Percentiles rank a stretch among this genome's conserved stretches.
phyloP scores from a whole-genome alignment of 2,329 filamentous ascomycete genomes.

The Ascomycota sp. region DNA sequence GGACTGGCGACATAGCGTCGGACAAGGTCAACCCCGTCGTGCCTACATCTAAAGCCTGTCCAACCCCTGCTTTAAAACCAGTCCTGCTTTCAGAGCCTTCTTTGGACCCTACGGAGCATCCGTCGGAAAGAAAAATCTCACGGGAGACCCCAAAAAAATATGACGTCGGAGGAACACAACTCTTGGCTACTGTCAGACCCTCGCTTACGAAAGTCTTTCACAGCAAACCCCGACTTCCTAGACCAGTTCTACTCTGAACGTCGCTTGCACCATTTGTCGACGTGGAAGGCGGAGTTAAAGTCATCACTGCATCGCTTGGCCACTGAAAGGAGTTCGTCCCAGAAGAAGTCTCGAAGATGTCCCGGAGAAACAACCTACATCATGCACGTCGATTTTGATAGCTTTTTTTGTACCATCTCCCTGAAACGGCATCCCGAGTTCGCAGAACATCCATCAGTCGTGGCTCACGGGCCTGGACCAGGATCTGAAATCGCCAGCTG shows the following conservation, averaged over 20 bases:
- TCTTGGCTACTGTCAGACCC: constrained; percentile 67
- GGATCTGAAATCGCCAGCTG: constrained; percentile 95
- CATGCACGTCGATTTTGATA: constrained; percentile 94
- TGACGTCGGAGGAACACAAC: constrained; percentile 90
- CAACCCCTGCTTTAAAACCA: too few relatives aligned
- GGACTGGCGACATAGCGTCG: not conserved
- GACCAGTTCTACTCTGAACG: constrained; percentile 93
- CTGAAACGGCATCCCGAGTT: constrained; percentile 56
- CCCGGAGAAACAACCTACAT: constrained; percentile 58
- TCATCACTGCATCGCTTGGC: constrained; percentile 67
- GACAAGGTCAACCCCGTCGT: too few relatives aligned
- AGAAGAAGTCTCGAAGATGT: constrained; percentile 26
- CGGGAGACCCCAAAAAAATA: constrained; percentile 26
- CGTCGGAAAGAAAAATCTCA: not conserved
- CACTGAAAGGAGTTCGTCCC: constrained; percentile 37
- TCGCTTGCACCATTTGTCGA: constrained; percentile 80
- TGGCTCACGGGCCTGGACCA: constrained; percentile 69
- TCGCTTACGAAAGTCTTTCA: constrained; percentile 68
- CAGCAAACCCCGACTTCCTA: constrained; percentile 80
- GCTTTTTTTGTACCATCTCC: constrained; percentile 93
- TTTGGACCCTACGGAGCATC: not conserved
- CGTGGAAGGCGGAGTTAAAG: constrained; percentile 92
- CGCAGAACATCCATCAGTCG: constrained; percentile 60
- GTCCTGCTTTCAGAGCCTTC: too few relatives aligned
- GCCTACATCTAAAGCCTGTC: too few relatives aligned